Evolutionary conservation across 129 eudicot species (phyloP).

Genomic region (Silybum marianum): DNA sequence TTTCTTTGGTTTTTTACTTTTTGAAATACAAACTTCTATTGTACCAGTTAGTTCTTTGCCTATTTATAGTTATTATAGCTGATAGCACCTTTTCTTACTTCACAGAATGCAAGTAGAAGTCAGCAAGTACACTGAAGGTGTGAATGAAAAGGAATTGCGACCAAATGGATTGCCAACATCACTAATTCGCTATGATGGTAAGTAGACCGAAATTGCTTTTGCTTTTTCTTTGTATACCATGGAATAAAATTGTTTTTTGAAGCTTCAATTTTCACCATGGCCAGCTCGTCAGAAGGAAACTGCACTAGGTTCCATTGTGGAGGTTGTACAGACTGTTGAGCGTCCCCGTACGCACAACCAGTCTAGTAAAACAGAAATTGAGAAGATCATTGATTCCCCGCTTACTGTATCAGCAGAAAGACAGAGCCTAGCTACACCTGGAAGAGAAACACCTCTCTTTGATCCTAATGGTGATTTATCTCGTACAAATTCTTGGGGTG

Average conservation of each 20-base stretch:
- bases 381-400: conserved; percentile 42
- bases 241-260: neutral
- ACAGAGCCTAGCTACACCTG: conserved; percentile 50
- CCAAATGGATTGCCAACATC: conserved; percentile 97
- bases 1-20: neutral
- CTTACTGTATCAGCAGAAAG: conserved; percentile 50
- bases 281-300: conserved; percentile 98
- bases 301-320: conserved; percentile 76
- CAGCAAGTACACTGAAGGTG: conserved; percentile 96
- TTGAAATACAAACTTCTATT: neutral
- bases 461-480: conserved; percentile 32
- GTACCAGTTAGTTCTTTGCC: neutral
- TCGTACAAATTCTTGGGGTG: conserved; percentile 32
- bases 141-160: conserved; percentile 70
- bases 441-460: conserved; percentile 49
- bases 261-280: conserved; percentile 1
- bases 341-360: conserved; percentile 58
- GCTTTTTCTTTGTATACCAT: neutral
- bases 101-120: conserved; percentile 99
- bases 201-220: neutral
- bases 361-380: conserved; percentile 47
- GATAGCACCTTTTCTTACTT: neutral
- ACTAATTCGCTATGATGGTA: conserved; percentile 94
- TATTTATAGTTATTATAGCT: neutral
- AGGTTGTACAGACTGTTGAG: conserved; percentile 95